Base-by-base conservation (phyloP, 768 basidiomycete genomes). In the Pilatotrama ljubarskyi region DNA sequence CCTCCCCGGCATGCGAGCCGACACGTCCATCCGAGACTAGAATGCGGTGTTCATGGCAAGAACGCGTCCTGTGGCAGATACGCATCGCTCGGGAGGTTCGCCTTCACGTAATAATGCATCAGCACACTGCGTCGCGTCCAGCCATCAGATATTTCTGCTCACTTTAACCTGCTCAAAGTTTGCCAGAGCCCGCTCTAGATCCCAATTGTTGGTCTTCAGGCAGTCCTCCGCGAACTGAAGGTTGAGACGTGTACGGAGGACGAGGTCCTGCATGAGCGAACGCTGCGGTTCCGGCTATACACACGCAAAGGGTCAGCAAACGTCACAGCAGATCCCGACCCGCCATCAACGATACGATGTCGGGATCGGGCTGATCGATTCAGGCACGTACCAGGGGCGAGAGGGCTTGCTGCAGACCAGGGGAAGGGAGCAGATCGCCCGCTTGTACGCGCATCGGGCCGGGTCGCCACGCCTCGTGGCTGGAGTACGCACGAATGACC, bases 81-180 rank as follows among this genome's bases (percentile, higher is more conserved):
- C 43, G 58, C 63, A 25, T 75, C 81, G 32, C 71, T 75, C 83
- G 87, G 67, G 22, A 48, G 62, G 54, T 51, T 59, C 62, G 53
- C 38, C 10, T 59, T 61, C 55, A 62, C 57, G 18, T 60, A 62
- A 63, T 72, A 64, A 69, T 75, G 65, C 73, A 68, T 61, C 51
- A 61, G 46, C 44, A 22, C 56, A 24, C 51, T 32, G 50, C 57
- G 7, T 53, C 48, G 40, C 52, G 22, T 52, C 36, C 40, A 14
- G 42, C 47, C 61, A 58, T 38, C 50, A 52, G 29, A 36, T 29
- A 24, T 29, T n/a, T 9, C 17, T 22, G 76, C 85, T 58, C 64
- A 91, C 91, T 84, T 90, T 91, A 67, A 98, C 90, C 71, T 90
- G 81, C 68, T 93, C 86, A 73, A 94, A 98, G 69, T 96, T 95